These are phyloP conservation scores for Rosa persica DNA, from an alignment of 306 rosid genomes.

Conservation along the genomic window DNA sequence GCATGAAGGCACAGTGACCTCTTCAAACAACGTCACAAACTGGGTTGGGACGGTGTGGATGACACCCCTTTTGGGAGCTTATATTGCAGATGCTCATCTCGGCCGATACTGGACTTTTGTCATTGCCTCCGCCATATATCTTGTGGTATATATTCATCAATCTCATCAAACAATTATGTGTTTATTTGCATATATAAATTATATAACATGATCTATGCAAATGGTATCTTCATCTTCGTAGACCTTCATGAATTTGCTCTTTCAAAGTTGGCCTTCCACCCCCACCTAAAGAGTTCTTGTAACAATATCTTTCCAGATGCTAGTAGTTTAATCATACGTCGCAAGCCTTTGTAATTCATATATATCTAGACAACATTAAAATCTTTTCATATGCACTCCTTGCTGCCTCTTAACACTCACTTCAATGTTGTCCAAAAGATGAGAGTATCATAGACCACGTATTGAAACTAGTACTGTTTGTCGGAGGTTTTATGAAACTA, in stretches of 20 bases:
- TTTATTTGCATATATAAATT: neutral
- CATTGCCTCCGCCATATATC: conserved; percentile 47
- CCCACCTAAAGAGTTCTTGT: neutral
- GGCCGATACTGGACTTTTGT: conserved; percentile 62
- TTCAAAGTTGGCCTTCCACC: neutral
- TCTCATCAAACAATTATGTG: neutral
- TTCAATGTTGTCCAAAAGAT: neutral
- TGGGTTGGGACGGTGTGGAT: conserved; percentile 66
- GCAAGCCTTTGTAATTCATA: neutral
- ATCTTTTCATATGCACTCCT: neutral
- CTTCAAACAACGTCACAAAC: conserved; percentile 58
- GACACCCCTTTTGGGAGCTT: conserved; percentile 51
- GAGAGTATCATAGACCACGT: neutral
- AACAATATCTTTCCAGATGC: neutral
- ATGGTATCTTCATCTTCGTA: neutral
- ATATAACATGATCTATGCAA: neutral
- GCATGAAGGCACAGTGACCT: conserved; percentile 52
- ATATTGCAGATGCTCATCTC: conserved; percentile 49
- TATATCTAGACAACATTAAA: neutral
- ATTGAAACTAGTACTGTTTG: neutral
- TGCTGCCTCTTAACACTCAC: neutral
- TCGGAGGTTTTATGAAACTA: neutral
- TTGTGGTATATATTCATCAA: conserved; percentile 38
- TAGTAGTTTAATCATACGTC: neutral
- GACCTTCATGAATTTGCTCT: neutral